Base-by-base conservation (phyloP, 2,329 filamentous ascomycete species). In the Purpureocillium takamizusanense region DNA sequence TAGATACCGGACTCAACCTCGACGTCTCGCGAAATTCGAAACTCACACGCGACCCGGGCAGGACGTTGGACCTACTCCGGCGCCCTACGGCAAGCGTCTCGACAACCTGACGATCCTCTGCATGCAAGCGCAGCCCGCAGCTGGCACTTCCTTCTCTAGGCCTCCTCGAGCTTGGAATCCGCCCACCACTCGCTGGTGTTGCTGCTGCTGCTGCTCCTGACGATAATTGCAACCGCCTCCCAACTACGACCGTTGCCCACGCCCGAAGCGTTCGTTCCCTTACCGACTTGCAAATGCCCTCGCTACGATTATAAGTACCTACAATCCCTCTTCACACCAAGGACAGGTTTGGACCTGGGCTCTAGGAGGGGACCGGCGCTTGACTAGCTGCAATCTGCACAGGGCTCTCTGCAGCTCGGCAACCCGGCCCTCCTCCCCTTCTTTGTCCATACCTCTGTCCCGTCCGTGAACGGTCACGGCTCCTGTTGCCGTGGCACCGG, bases 231-330 rank as follows among this genome's bases (percentile, higher is more conserved):
- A 7, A 28, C 25, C 25, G 12, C 25, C 25, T 8, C 28, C 28
- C 11, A 13, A 14, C 28, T 12, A 30, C 28, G 28, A 30, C 6
- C 11, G 7, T 5, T 12, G 11, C n/a, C n/a, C 6, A 30, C n/a
- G 11, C 28, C 28, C 28, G 28, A 30, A 12, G 7, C 28, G 13
- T 14, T n/a, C 31, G 18, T 12, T 18, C 18, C 21, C 21, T 6
- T 6, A 25, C 21, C 21, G 21, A 25, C n/a, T 28, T 15, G 17
- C 36, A 31, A 51, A 61, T 60, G 57, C 52, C 46, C 46, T 50
- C 46, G 49, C 47, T 48, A 53, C 51, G 46, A 54, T 50, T 50
- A 49, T 55, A 55, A 57, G 54, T 50, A 53, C 42, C 47, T 30
- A 46, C 52, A 46, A 51, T 45, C 40, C 41, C 39, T 23, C 29